Evolutionary conservation across 495 filamentous ascomycete genomes (phyloP).

Genomic region (Copromyces sp.): DNA sequence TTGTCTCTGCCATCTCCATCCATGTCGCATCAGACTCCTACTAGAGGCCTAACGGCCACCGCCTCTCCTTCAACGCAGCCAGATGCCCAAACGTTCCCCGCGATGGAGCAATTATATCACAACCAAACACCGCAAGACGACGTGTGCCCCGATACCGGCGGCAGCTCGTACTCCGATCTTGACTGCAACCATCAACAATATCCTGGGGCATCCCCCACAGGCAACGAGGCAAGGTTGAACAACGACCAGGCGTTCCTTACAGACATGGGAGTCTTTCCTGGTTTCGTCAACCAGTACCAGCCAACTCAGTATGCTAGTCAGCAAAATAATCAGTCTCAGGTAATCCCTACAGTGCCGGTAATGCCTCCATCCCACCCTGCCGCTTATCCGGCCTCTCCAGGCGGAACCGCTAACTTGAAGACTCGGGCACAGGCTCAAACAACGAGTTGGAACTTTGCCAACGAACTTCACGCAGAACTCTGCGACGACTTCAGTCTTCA

Average conservation of each 20-base stretch:
- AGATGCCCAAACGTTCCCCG: neutral
- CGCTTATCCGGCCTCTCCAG: neutral
- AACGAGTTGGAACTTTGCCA: neutral
- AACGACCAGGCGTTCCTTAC: neutral
- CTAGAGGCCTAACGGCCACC: neutral
- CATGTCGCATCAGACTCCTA: neutral
- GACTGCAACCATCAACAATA: neutral
- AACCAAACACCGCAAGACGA: neutral
- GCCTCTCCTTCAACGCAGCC: neutral
- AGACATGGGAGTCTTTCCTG: neutral
- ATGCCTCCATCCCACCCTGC: neutral
- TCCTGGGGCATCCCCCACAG: neutral
- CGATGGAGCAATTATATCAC: neutral
- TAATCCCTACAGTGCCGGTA: neutral
- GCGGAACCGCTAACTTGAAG: neutral
- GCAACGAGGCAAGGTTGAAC: neutral
- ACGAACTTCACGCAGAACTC: neutral
- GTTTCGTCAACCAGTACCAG: neutral
- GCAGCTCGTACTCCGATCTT: neutral
- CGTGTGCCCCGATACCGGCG: too few species aligned
- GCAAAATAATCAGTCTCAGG: neutral
- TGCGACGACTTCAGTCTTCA: neutral
- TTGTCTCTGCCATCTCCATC: neutral
- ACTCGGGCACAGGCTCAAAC: neutral
- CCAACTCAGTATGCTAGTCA: neutral